phyloP scores from a whole-genome alignment of 2,329 filamentous ascomycete genomes.

The Amesomyces nigricolor region DNA sequence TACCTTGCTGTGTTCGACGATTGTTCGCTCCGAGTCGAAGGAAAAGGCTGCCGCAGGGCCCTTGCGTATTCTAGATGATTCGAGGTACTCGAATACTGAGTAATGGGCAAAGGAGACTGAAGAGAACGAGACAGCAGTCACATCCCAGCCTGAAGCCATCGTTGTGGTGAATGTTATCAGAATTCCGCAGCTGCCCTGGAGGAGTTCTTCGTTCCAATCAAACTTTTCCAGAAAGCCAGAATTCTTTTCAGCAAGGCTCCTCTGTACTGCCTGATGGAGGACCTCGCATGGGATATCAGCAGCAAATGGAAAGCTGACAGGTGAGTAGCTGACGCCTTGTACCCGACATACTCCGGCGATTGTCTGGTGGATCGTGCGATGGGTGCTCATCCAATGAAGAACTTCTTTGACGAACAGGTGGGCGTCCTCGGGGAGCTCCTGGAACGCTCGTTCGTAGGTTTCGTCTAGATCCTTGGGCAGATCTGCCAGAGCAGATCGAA shows the following conservation, averaged over 20 bases:
- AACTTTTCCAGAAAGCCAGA: background rate
- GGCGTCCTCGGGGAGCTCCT: constrained; percentile 7
- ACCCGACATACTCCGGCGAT: background rate
- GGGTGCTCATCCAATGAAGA: constrained; percentile 6
- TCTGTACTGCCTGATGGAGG: background rate
- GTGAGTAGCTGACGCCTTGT: background rate
- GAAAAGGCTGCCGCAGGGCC: background rate
- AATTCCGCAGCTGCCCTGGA: background rate
- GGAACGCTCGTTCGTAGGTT: constrained; percentile 18
- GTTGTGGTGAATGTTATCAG: background rate
- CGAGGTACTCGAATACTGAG: constrained; percentile 6
- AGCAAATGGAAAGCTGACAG: background rate
- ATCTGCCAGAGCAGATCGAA: background rate
- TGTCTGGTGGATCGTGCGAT: background rate
- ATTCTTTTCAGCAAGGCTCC: background rate
- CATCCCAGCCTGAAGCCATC: too few relatives aligned
- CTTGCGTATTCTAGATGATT: background rate
- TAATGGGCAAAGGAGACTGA: constrained; percentile 6
- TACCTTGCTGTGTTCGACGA: background rate
- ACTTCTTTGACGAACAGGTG: constrained; percentile 8
- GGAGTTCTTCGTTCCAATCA: constrained; percentile 2
- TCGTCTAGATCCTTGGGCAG: constrained; percentile 17
- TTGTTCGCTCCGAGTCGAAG: background rate
- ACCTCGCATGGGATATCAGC: background rate
- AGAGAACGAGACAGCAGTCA: too few relatives aligned